Evolutionary conservation across 2,329 filamentous ascomycete species (phyloP).

Genomic region (Colletotrichum tropicale): DNA sequence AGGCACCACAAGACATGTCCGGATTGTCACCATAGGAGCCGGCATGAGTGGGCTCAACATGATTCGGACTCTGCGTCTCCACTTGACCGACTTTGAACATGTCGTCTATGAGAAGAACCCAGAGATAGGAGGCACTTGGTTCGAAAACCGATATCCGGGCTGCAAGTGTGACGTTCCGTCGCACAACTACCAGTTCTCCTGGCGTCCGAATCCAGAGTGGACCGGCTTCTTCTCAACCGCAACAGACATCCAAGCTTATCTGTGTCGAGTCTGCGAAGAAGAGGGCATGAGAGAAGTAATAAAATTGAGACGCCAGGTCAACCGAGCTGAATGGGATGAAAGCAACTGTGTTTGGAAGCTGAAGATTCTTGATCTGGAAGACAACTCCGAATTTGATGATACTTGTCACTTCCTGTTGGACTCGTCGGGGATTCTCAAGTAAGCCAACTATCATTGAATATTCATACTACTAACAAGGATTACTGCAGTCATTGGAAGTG

Average conservation of each 20-base stretch:
- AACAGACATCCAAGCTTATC: conserved; percentile 59
- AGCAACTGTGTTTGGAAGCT: conserved; percentile 44
- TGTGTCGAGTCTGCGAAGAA: conserved; percentile 49
- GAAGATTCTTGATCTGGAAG: conserved; percentile 39
- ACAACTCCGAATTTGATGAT: conserved; percentile 44
- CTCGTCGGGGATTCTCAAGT: not conserved
- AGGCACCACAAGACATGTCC: not conserved
- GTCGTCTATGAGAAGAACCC: conserved; percentile 60
- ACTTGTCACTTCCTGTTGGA: not conserved
- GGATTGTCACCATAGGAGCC: conserved; percentile 29
- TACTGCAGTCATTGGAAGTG: conserved; percentile 42
- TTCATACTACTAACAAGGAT: not conserved
- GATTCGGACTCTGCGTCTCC: conserved; percentile 45
- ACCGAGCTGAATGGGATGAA: conserved; percentile 49
- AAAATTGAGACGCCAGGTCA: conserved; percentile 44
- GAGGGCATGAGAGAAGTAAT: conserved; percentile 47
- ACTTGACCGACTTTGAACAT: conserved; percentile 45
- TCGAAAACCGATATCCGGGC: conserved; percentile 63
- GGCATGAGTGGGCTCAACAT: conserved; percentile 30
- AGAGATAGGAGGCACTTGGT: conserved; percentile 61
- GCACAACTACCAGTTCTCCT: conserved; percentile 67
- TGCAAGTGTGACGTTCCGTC: conserved; percentile 60
- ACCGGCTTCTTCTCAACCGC: conserved; percentile 59
- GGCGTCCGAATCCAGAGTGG: conserved; percentile 63
- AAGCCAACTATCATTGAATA: not conserved